Base-by-base conservation (phyloP, 2,329 filamentous ascomycete species). In the Teratosphaeria viscida region DNA sequence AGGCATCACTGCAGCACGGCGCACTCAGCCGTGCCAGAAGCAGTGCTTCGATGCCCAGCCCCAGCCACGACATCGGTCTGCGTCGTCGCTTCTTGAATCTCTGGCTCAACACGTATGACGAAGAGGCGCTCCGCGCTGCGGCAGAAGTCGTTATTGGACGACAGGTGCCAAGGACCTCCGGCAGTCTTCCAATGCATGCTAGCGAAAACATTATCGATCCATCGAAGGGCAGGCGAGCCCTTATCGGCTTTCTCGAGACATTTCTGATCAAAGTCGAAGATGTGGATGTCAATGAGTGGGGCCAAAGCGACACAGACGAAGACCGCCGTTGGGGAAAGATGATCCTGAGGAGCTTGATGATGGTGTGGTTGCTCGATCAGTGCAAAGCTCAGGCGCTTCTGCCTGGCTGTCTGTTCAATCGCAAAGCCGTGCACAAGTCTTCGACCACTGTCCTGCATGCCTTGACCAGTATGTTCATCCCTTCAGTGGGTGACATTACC, bases 261-360 rank as follows among this genome's bases (percentile, higher is more conserved):
- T 85, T 85, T 66, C 68, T 87, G 57, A 76, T 86, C 58, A 77
- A 76, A 34, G 83, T 84, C 60, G 79, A 83, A 63, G 83, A 85
- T 67, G 75, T 78, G n/a, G 70, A 76, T 10, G 53, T 16, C 34
- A 54, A 32, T n/a, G 54, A 64, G 29, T 34, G 57, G n/a, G 29
- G 34, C 4, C 54, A 60, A 2, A 54, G 61, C n/a, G 55, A 61
- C 11, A 19, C 57, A 54, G 37, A 62, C 61, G 57, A 61, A 14
- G 16, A 56, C 52, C 37, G 52, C 6, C 62, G 64, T 32, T 84
- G 83, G 76, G 77, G 79, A 60, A 81, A 81, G 55, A 85, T 80
- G 2, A 73, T 82, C 12, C 73, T 84, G 49, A 79, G 82, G 37
- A 83, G 82, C 64, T 72, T 85, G 52, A 81, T 85, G 80, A 76